Percentiles rank a stretch among this genome's conserved stretches.
Conservation (phyloP, 129 eudicot genomes). For the Scalesia atractyloides region DNA sequence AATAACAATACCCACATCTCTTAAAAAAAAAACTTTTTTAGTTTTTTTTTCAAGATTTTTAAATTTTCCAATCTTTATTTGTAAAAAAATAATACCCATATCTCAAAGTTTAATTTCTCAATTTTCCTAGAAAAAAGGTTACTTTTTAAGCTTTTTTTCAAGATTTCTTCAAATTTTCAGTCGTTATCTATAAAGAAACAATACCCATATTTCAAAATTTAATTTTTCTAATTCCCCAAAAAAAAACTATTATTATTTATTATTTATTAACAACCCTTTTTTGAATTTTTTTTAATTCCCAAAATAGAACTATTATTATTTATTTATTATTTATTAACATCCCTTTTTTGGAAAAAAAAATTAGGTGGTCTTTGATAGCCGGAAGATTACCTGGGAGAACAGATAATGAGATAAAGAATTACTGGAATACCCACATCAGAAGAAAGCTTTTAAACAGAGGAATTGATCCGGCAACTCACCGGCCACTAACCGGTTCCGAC, state of each 20-base stretch:
- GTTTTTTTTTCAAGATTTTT: background rate
- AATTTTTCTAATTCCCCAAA: background rate
- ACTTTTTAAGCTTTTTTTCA: background rate
- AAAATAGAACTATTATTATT: background rate
- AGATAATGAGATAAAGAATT: conserved; percentile 93
- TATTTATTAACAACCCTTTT: background rate
- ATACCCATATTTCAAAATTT: conserved; percentile 8
- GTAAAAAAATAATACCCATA: conserved; percentile 6
- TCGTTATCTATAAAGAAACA: background rate
- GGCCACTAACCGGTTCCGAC: conserved; percentile 50
- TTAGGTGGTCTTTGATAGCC: conserved; percentile 96
- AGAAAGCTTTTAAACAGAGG: conserved; percentile 86
- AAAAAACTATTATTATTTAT: background rate
- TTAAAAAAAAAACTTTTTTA: no score
- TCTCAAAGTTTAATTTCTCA: background rate
- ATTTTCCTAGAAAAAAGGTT: background rate
- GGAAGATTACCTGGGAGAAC: conserved; percentile 97
- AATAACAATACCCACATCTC: no score
- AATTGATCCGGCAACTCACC: conserved; percentile 90
- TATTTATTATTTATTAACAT: background rate
- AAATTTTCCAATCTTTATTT: background rate
- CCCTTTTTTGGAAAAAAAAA: background rate
- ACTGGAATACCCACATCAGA: conserved; percentile 96
- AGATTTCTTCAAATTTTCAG: background rate
- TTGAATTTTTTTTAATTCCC: background rate